phyloP scores from a whole-genome alignment of 176 grass and related monocot species.

The Phoenix roebelenii region DNA sequence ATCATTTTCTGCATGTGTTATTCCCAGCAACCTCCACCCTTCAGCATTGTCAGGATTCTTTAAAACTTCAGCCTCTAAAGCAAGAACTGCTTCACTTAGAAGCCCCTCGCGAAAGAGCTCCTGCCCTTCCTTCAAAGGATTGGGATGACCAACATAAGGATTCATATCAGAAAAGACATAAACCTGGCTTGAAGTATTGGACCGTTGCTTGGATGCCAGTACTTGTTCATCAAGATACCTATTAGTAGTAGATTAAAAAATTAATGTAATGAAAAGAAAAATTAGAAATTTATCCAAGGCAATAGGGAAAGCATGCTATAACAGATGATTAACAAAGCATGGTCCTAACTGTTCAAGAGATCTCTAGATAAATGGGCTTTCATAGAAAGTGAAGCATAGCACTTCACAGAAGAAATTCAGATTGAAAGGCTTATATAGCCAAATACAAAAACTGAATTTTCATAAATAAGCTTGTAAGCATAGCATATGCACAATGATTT shows the following conservation, averaged over 20 bases:
- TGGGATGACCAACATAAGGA: constrained; percentile 93
- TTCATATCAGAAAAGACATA: constrained; percentile 91
- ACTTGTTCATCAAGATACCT: constrained; percentile 56
- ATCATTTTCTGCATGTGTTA: constrained; percentile 99
- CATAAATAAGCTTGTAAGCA: too few species aligned
- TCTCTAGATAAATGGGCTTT: too few species aligned
- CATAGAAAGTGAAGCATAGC: too few species aligned
- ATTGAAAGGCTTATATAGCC: too few species aligned
- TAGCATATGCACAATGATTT: too few species aligned
- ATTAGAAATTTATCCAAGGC: neutral
- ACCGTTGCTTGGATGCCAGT: constrained; percentile 46
- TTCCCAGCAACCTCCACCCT: constrained; percentile 92
- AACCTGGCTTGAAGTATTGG: constrained; percentile 56
- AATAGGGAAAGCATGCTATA: too few species aligned
- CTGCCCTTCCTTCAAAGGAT: constrained; percentile 95
- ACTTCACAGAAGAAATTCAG: too few species aligned
- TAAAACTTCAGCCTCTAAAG: constrained; percentile 96
- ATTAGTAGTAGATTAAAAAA: constrained; percentile 6
- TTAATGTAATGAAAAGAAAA: constrained; percentile 6
- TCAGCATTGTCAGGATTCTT: constrained; percentile 95
- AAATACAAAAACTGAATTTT: too few species aligned
- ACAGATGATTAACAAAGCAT: too few species aligned
- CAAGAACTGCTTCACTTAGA: constrained; percentile 97
- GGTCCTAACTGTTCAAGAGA: too few species aligned
- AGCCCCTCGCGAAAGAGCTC: constrained; percentile 91